A percentile compares a stretch with the other conserved stretches of the same genome.
Evolutionary conservation across 2,329 filamentous ascomycete genomes (phyloP).

Genomic region (Phialocephala sp.): DNA sequence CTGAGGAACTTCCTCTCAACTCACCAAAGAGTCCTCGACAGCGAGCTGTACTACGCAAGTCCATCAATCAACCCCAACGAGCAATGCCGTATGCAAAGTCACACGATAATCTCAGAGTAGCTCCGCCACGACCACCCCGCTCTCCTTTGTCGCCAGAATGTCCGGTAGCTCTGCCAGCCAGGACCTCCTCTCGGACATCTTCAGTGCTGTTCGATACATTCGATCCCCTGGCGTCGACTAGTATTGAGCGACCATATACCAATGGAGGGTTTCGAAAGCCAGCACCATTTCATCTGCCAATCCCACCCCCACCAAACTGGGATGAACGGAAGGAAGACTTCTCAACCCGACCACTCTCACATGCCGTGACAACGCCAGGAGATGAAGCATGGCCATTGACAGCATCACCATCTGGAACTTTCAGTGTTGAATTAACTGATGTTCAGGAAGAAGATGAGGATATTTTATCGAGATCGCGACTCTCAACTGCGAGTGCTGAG

Average conservation of each 20-base stretch:
- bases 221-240: slow-evolving; percentile 46
- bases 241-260: slow-evolving; percentile 52
- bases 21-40: slow-evolving; percentile 27
- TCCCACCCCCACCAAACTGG: slow-evolving; percentile 31
- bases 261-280: slow-evolving; percentile 53
- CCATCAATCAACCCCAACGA: slow-evolving; percentile 29
- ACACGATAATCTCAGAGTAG: slow-evolving; percentile 44
- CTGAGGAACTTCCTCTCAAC: slow-evolving; percentile 26
- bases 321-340: slow-evolving; percentile 40
- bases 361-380: slow-evolving; percentile 51
- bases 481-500: slow-evolving; percentile 36
- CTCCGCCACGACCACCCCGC: slow-evolving; percentile 57
- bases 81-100: slow-evolving; percentile 48
- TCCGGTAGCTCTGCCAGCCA: slow-evolving; percentile 55
- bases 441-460: slow-evolving; percentile 69
- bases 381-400: slow-evolving; percentile 53
- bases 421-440: slow-evolving; percentile 54
- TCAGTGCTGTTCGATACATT: slow-evolving; percentile 52
- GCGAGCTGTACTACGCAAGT: slow-evolving; percentile 29
- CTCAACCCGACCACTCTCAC: slow-evolving; percentile 38
- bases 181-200: slow-evolving; percentile 59
- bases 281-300: slow-evolving; percentile 46
- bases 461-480: slow-evolving; percentile 32
- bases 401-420: slow-evolving; percentile 31
- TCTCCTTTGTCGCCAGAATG: slow-evolving; percentile 48